Conservation (phyloP, 2,329 filamentous ascomycete species). For the Coleophoma cylindrospora region DNA sequence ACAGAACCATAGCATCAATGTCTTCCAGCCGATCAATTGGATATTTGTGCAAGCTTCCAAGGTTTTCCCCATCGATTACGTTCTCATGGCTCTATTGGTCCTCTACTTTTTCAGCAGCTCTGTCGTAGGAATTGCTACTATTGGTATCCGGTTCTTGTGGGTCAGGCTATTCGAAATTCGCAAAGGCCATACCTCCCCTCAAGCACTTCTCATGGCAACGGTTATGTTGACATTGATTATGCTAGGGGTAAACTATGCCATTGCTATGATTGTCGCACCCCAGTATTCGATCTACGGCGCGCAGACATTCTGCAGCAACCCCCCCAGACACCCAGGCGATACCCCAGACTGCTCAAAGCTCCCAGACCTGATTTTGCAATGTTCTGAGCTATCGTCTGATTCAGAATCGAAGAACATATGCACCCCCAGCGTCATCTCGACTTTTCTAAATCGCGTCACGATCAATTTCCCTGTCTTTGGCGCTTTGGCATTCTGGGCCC, state of each 20-base stretch:
- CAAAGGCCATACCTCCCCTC: constrained; percentile 82
- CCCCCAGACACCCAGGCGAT: constrained; percentile 53
- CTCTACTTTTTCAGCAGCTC: constrained; percentile 86
- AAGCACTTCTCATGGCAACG: constrained; percentile 85
- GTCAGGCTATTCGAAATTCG: constrained; percentile 87
- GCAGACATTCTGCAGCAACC: constrained; percentile 85
- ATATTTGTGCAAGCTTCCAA: constrained; percentile 75
- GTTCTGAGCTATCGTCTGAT: constrained; percentile 71
- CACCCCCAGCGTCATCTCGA: constrained; percentile 86
- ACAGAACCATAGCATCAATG: constrained; percentile 58
- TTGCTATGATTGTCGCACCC: constrained; percentile 91
- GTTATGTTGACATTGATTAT: constrained; percentile 87
- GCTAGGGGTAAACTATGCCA: constrained; percentile 85
- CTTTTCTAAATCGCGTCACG: constrained; percentile 86
- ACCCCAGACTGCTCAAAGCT: constrained; percentile 72
- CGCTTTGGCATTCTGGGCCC: constrained; percentile 89
- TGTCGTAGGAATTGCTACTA: constrained; percentile 76
- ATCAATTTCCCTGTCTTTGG: constrained; percentile 96
- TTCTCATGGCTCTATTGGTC: constrained; percentile 79
- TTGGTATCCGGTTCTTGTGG: constrained; percentile 97
- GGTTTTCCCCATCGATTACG: constrained; percentile 87
- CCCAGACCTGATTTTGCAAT: constrained; percentile 69
- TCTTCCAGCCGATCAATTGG: constrained; percentile 95
- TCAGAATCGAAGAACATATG: constrained; percentile 74
- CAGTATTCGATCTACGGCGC: constrained; percentile 94